Evolutionary conservation across 805 yeast species (phyloP), one percentile per base, ranked within the genome.

Genomic region (Zygosaccharomyces rouxii): DNA sequence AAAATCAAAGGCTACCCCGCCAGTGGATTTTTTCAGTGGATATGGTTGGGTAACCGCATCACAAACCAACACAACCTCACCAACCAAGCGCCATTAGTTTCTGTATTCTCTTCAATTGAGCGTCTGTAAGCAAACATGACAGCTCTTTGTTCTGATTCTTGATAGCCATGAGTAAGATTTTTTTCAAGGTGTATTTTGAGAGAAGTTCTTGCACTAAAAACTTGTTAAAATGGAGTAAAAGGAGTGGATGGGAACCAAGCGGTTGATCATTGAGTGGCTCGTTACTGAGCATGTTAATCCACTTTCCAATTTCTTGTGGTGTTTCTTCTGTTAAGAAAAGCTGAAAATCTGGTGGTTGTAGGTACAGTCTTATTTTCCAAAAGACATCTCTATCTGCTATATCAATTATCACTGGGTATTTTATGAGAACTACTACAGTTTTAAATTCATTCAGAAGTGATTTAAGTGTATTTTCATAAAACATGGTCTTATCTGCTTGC

Each of bases 351-450:
- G 45, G 31, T 7, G 42, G 9, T 18, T 46, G 44, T 19, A 61
- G 41, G 38, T 47, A 56, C 13, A 54, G 29, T 2, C 46, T 53
- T 2, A 58, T 29, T 49, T 59, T 60, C 66, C 66, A 60, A 33
- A 62, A 54, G 9, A 55, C 47, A 23, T 62, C 62, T 4, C 30
- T 47, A 35, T 60, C 66, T 3, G 45, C 42, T 2, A 25, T 14
- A 19, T 52, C 54, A 13, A 55, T 25, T 1, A 42, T 21, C 7
- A 14, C 31, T 13, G 49, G 14, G 29, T 56, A 62, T 35, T 59
- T 57, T 2, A 58, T 30, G 4, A 60, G 19, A 4, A 60, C 21
- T 9, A 55, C 47, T 1, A 62, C 49, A 13, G 33, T 54, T 29
- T 49, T 44, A 38, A 52, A 63, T 26, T 58, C 57, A 3, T 37